These are phyloP conservation scores for Trichaptum fuscoviolaceum DNA, from an alignment of 768 basidiomycete species.

Conservation along the genomic window DNA sequence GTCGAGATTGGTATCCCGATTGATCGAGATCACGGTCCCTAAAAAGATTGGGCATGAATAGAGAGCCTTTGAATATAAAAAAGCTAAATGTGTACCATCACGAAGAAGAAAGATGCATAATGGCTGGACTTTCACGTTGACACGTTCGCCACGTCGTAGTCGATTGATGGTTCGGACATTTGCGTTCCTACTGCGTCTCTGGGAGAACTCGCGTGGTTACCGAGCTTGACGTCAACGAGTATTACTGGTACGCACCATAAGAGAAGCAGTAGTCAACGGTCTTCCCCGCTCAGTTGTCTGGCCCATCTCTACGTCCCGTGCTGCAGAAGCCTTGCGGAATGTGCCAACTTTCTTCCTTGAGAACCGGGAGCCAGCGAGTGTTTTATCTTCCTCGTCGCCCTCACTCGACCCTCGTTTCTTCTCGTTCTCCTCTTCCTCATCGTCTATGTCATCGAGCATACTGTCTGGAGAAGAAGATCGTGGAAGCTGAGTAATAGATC, in stretches of 20 bases:
- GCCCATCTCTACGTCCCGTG: slow-evolving; percentile 9
- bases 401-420: slow-evolving; percentile 11
- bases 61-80: not conserved
- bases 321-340: slow-evolving; percentile 8
- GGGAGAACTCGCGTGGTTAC: not conserved
- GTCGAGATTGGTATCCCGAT: slow-evolving; percentile 37
- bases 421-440: slow-evolving; percentile 7
- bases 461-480: slow-evolving; percentile 30
- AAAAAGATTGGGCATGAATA: slow-evolving; percentile 3
- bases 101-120: slow-evolving; percentile 65
- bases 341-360: slow-evolving; percentile 17
- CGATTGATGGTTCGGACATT: slow-evolving; percentile 25
- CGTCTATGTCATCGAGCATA: slow-evolving; percentile 16
- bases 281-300: not conserved
- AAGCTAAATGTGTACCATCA: slow-evolving; percentile 38
- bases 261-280: not conserved
- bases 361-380: slow-evolving; percentile 19
- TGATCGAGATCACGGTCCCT: slow-evolving; percentile 65
- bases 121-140: slow-evolving; percentile 54
- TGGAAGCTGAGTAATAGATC: slow-evolving; percentile 23
- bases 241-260: not conserved
- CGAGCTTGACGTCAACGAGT: not conserved
- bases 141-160: slow-evolving; percentile 50
- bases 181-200: slow-evolving; percentile 16
- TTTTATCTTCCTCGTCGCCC: slow-evolving; percentile 22